Conservation (phyloP, 805 yeast species). For the Cephaloascus albidus region DNA sequence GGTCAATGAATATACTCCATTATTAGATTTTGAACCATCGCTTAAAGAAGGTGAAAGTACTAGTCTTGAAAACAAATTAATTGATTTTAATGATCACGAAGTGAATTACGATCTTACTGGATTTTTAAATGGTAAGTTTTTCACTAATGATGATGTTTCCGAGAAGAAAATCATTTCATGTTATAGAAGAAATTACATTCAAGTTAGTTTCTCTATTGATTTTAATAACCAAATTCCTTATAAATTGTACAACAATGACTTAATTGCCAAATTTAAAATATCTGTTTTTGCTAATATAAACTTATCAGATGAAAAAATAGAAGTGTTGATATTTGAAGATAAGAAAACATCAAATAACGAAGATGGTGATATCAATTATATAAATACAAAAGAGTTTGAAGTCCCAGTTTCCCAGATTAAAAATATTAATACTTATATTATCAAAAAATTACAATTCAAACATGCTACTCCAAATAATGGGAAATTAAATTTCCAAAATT, state of each 20-base stretch:
- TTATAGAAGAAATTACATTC: conserved; percentile 34
- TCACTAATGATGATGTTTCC: conserved; percentile 25
- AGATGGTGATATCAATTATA: conserved; percentile 1
- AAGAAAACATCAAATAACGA: conserved; percentile 5
- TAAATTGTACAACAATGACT: not conserved
- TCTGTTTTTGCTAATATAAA: conserved; percentile 27
- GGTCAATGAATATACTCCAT: not conserved
- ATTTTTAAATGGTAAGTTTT: conserved; percentile 31
- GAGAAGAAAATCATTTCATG: conserved; percentile 33
- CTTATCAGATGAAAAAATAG: conserved; percentile 16
- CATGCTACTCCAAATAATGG: conserved; percentile 46
- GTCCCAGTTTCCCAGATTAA: conserved; percentile 8
- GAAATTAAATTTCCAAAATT: conserved; percentile 33
- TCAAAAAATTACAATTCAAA: conserved; percentile 36
- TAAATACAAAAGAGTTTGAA: conserved; percentile 5
- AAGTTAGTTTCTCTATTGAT: conserved; percentile 11
- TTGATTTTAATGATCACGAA: conserved; percentile 19
- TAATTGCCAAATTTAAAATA: conserved; percentile 10
- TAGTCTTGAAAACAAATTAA: conserved; percentile 12
- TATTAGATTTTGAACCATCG: not conserved
- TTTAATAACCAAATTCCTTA: conserved; percentile 1
- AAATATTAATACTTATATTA: conserved; percentile 19
- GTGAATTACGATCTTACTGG: conserved; percentile 19
- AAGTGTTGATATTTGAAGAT: conserved; percentile 18
- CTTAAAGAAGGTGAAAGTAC: too few species aligned